Base-by-base conservation (phyloP, 257 asterid species). In the Echium plantagineum region DNA sequence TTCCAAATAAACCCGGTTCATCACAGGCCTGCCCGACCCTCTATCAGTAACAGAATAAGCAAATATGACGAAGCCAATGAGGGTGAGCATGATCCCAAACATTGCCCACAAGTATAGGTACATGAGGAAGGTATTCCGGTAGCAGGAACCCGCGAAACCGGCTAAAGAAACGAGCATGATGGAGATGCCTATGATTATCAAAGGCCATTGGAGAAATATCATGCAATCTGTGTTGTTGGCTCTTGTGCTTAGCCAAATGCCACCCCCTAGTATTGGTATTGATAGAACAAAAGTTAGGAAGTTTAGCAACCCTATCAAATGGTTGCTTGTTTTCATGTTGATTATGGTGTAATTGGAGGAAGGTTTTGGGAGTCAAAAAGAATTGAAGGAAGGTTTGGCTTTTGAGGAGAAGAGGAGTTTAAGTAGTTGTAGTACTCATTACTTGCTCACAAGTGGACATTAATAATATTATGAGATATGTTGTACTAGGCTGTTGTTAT, bases 231-330 rank as follows among this genome's bases (percentile, higher is more conserved):
- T 86, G 79, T 69, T 84, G 87, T 71, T 84, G 21, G 97, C 95
- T 21, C 90, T 85, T 78, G 80, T 79, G 78, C 97, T 83, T 70
- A 89, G 83, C 97, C 97, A 89, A 56, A 89, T 80, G 16, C 95
- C 97, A 66, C 95, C 94, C 18, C 94, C 90, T 8, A 86, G 69
- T 54, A 89, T 76, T 18, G 97, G 97, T 30, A 89, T 69, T 3
- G 94, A 82, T 1, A 89, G 82, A 0, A 81, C 49, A 76, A 86
- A 86, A 75, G 88, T 86, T n/a, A 81, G 63, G 79, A 81, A 77
- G 68, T 77, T 77, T 42, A 77, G 59, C 35, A 74, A 52, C 0
- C 95, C 97, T 67, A 86, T 77, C 1, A 86, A 71, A 70, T 89
- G 84, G 76, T 84, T 86, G 77, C 86, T 74, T 21, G 76, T 79